Percentiles rank a stretch among this genome's conserved stretches.
These are phyloP conservation scores for Aspergillus amoenus DNA, from an alignment of 2,329 filamentous ascomycete genomes.

Conservation along the genomic window DNA sequence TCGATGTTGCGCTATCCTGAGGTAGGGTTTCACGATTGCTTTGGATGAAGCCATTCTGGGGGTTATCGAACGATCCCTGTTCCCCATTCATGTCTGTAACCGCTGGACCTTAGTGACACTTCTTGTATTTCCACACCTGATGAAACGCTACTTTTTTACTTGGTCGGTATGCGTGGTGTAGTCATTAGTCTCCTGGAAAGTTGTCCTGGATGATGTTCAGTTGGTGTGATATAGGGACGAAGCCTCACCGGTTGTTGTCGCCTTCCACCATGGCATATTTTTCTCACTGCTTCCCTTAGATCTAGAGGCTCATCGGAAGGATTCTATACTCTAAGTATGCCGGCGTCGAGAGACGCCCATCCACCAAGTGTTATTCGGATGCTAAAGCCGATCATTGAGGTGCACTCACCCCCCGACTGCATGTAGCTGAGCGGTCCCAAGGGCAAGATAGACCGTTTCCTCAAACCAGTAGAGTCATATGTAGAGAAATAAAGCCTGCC, in stretches of 20 bases:
- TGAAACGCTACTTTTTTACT: background rate
- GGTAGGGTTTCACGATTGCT: background rate
- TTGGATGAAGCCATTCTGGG: background rate
- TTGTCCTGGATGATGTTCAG: background rate
- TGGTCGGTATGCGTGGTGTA: background rate
- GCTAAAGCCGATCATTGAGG: background rate
- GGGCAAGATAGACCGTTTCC: background rate
- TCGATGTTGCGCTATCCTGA: background rate
- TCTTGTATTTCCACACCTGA: background rate
- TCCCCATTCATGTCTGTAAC: conserved; percentile 3
- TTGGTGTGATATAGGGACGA: background rate
- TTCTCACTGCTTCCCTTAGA: background rate
- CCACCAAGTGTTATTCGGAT: background rate
- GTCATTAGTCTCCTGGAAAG: background rate
- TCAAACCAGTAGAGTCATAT: background rate
- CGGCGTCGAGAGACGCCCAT: background rate
- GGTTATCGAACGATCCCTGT: background rate
- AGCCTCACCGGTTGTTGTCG: background rate
- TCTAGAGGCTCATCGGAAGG: background rate
- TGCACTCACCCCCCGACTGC: background rate
- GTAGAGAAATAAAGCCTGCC: background rate
- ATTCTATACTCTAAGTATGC: background rate
- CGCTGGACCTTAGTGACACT: background rate
- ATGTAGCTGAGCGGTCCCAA: background rate
- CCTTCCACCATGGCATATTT: background rate